phyloP scores from a whole-genome alignment of 768 basidiomycete genomes.

The Trametes cingulata region DNA sequence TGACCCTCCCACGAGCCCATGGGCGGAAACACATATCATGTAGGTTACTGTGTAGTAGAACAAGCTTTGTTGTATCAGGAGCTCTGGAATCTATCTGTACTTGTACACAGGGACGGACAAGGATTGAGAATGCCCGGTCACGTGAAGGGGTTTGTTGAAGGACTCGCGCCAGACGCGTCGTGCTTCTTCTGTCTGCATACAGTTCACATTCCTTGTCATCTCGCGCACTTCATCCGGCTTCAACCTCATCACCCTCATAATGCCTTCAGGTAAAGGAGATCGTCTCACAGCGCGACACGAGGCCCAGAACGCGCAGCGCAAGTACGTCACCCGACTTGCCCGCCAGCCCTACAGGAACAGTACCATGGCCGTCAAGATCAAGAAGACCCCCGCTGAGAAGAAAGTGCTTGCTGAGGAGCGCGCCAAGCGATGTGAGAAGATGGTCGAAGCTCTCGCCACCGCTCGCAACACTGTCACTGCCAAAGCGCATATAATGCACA shows the following conservation, averaged over 20 bases:
- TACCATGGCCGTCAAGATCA: too few species aligned
- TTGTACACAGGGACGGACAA: too few species aligned
- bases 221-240: too few species aligned
- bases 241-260: not conserved
- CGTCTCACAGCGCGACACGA: not conserved
- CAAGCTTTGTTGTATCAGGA: too few species aligned
- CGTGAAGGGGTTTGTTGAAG: too few species aligned
- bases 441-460: not conserved
- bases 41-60: not conserved
- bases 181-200: too few species aligned
- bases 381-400: not conserved
- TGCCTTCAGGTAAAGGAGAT: not conserved
- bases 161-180: too few species aligned
- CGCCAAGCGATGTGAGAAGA: not conserved
- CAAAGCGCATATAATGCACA: not conserved
- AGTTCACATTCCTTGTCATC: too few species aligned
- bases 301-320: not conserved
- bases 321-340: not conserved
- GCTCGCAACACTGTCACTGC: not conserved
- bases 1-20: not conserved
- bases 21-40: not conserved
- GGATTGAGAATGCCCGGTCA: too few species aligned
- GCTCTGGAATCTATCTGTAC: too few species aligned
- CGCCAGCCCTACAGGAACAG: not conserved
- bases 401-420: not conserved